Evolutionary conservation across 176 grass and related monocot species (phyloP), one percentile per base, ranked within the genome.

Genomic region (Lolium perenne): DNA sequence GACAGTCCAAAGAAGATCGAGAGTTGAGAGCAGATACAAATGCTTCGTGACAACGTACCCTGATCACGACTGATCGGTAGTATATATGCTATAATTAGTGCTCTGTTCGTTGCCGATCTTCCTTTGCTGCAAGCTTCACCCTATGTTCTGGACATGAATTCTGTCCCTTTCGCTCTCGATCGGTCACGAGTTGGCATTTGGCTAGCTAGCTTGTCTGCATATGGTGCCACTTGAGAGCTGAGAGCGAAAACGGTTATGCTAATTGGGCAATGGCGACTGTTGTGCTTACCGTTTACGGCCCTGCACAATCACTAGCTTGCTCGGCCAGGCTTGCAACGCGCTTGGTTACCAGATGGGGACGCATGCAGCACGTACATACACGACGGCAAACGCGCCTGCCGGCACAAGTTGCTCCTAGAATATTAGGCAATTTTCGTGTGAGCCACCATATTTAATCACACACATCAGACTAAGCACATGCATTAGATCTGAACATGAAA

Each of bases 41-140:
- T 50, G 48, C 48, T 50, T 50, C 11, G 48, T 50, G 77, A 81
- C 76, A 61, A 85, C 40, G 0, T 26, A 81, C 88, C 70, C 81
- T 32, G 62, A 6, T 65, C 25, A 13, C 48, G 46, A 48, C 46
- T 6, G 25, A 7, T 63, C 0, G 23, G 13, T 38, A 4, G 41
- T 43, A 43, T 35, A 35, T 35, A 35, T 3, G 32, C 32, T 35
- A 35, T 48, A 21, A 10, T 43, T 2, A 49, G 51, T 29, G 78
- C 21, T 46, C n/a, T 56, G 60, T 10, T 26, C 61, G 61, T 64
- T 26, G 61, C 12, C 62, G 21, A 23, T 58, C 38, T 55, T 35
- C 12, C 59, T 49, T 51, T 13, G 12, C 35, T 61, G 15, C 70
- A n/a, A 62, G 81, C 14, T 53, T 53, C 83, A 18, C 71, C 77